Conservation (phyloP, 495 filamentous ascomycete species). For the Xylaria telfairii region DNA sequence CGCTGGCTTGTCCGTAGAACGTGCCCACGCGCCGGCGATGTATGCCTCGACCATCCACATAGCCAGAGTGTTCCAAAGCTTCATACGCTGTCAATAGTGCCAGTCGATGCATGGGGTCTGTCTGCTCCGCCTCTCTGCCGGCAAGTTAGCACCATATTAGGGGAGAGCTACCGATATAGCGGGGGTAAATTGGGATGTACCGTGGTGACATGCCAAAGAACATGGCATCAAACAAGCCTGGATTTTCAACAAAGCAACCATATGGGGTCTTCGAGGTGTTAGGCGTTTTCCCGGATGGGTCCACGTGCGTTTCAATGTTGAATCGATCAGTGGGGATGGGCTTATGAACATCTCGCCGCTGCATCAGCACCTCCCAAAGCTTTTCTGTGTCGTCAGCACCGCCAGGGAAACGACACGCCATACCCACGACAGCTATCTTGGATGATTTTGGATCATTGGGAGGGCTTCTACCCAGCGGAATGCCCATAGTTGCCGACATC, state of each 20-base stretch:
- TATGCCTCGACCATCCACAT: constrained; percentile 66
- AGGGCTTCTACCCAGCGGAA: neutral
- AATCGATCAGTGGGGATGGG: neutral
- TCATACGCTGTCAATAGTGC: constrained; percentile 78
- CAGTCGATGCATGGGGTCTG: constrained; percentile 78
- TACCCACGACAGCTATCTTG: neutral
- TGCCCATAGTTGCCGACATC: neutral
- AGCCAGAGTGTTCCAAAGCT: constrained; percentile 53
- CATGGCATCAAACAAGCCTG: neutral
- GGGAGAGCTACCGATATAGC: too few species aligned
- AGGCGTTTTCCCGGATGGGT: neutral
- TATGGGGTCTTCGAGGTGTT: neutral
- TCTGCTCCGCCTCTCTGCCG: constrained; percentile 72
- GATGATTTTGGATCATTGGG: neutral
- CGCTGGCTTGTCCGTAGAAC: constrained; percentile 82
- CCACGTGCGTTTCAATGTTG: neutral
- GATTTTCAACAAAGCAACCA: neutral
- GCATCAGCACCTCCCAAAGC: neutral
- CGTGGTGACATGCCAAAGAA: neutral
- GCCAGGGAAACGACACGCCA: neutral
- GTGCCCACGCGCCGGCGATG: constrained; percentile 61
- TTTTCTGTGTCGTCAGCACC: neutral
- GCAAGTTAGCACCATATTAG: neutral
- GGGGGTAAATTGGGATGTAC: too few species aligned
- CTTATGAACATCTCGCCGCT: neutral